Evolutionary conservation across 805 yeast genomes (phyloP), one percentile per base, ranked within the genome.

Genomic region (Metschnikowia lunata): DNA sequence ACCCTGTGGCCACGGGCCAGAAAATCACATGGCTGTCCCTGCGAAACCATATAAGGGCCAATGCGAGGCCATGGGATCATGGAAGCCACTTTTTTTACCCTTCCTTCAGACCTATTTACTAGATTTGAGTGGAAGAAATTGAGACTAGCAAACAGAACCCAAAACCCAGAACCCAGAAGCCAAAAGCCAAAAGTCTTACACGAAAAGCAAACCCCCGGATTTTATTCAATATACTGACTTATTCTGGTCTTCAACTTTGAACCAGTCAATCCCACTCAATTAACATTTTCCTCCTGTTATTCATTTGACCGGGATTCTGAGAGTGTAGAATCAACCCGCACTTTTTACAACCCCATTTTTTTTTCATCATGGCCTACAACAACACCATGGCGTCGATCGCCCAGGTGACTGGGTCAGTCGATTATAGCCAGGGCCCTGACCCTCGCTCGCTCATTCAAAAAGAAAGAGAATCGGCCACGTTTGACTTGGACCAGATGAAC

Each of bases 381-480:
- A 39, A 39, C 36, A 32, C 36, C 12, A 14, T 31, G 9, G 40
- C 45, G 15, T 30, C 45, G 9, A 27, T 43, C 26, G 42, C 46
- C 7, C 46, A 38, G 36, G 56, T 52, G 4, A 40, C 45, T 5
- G 50, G 56, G 23, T 34, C 51, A 6, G 55, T 51, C 26, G 47
- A 47, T 27, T 52, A 43, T 35, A 36, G 39, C 27, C 23, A 33
- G 10, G 55, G 34, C 74, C 65, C 64, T 5, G 68, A 67, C 51
- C 75, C 76, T 7, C 49, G 57, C 12, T 50, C 56, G 34, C 57
- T 55, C 32, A 55, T 75, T 41, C 66, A 62, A 32, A 56, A 60
- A 31, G 85, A 80, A 52, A 69, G 87, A 50, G 56, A 60, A 3
- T 49, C 54, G 26, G 72, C 76, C 23, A 57, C 62, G 30, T 67